Evolutionary conservation across 331 rosid species (phyloP), one percentile per base, ranked within the genome.

Genomic region (Quercus lobata): DNA sequence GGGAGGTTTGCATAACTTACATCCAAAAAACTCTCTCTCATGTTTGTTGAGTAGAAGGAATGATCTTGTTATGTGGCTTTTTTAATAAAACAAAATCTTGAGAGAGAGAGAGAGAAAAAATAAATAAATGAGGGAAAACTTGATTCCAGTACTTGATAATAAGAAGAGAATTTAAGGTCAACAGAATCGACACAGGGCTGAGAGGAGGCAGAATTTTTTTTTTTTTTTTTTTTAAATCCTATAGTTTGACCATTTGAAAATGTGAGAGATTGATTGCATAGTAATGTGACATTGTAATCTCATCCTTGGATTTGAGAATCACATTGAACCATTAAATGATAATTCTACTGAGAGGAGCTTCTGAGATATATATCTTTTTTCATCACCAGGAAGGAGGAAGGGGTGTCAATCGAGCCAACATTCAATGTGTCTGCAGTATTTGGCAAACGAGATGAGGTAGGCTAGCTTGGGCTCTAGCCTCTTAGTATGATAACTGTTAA

Each of bases 381-480:
- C 74, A 56, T 71, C 58, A 57, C 52, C 90, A 91, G 96, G 86
- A 91, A 91, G 86, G 94, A 91, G 84, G 96, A 91, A 84, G 96
- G 93, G 81, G 82, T 86, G 81, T 75, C 92, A 70, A 85, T 82
- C 15, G 84, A 86, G 74, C 91, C 97, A 78, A 94, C 94, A 2
- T 94, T 89, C 89, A 87, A 83, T 1, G 98, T 95, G 61, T 91
- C 99, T 57, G 87, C 92, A 49, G 75, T 95, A 77, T 93, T 93
- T 79, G 99, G 99, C 68, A 95, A 95, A 88, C 85, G 99, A 68
- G 94, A 93, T 34, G 99, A 95, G 92, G 99, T 93, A 79, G 83
- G 86, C 24, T 68, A 34, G 75, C 57, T 16, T 41, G 15, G 69
- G 29, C 12, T 56, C 49, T 58, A 5, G 57, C 55, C 17, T 30